phyloP scores from a whole-genome alignment of 768 basidiomycete genomes.

The Hortiboletus campestris region DNA sequence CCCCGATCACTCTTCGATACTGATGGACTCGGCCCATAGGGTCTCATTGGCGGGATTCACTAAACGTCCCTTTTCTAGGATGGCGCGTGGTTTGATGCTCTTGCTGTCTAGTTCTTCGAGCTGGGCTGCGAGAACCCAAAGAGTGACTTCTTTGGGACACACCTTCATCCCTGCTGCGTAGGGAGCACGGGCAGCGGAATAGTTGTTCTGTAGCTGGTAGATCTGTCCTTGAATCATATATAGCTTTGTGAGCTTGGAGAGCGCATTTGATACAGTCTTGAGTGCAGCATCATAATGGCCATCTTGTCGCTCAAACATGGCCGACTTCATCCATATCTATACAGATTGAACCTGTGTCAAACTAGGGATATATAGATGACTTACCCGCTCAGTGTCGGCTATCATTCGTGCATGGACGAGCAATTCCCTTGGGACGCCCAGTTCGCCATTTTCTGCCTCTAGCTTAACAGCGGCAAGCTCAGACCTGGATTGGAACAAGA shows the following conservation, averaged over 20 bases:
- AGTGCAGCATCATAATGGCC: slow-evolving; percentile 72
- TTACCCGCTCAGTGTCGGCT: slow-evolving; percentile 87
- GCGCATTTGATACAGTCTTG: slow-evolving; percentile 67
- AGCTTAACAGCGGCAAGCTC: slow-evolving; percentile 96
- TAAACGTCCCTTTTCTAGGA: slow-evolving; percentile 87
- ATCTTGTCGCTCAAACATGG: slow-evolving; percentile 91
- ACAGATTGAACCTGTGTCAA: not conserved
- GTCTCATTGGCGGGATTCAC: slow-evolving; percentile 82
- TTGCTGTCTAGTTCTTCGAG: slow-evolving; percentile 89
- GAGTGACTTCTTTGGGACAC: slow-evolving; percentile 77
- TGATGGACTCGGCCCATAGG: slow-evolving; percentile 89
- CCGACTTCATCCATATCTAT: slow-evolving; percentile 99
- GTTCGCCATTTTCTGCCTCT: slow-evolving; percentile 92
- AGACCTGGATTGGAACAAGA: too few relatives aligned
- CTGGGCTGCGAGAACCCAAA: slow-evolving; percentile 88
- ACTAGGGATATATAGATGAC: slow-evolving; percentile 20
- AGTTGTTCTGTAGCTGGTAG: slow-evolving; percentile 58
- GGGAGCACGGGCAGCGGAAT: slow-evolving; percentile 68
- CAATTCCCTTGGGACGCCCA: slow-evolving; percentile 81
- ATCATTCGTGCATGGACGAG: slow-evolving; percentile 89
- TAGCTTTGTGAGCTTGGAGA: slow-evolving; percentile 84
- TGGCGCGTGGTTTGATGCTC: slow-evolving; percentile 87
- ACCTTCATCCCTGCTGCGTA: slow-evolving; percentile 83
- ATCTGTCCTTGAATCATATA: slow-evolving; percentile 99
- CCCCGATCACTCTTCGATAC: slow-evolving; percentile 89